These are phyloP conservation scores for Dendrobium officinale DNA, from an alignment of 106 monocot species.

Conservation along the genomic window DNA sequence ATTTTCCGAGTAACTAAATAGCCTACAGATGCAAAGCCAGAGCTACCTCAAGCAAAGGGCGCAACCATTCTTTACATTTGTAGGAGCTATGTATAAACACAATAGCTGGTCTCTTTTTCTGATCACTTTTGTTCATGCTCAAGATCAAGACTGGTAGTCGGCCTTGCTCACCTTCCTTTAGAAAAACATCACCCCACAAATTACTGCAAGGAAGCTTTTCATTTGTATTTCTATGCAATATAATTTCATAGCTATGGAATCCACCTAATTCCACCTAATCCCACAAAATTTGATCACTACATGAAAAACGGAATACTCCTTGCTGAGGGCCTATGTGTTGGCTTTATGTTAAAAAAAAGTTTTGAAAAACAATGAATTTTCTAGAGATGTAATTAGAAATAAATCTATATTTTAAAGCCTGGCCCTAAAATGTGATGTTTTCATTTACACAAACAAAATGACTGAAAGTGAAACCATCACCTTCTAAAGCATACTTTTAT, in stretches of 20 bases:
- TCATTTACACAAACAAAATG: background rate
- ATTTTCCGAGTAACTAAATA: background rate
- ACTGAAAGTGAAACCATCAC: too few relatives aligned
- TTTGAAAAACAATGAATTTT: background rate
- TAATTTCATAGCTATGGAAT: background rate
- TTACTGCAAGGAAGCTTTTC: background rate
- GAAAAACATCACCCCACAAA: background rate
- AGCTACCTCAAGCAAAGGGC: conserved; percentile 85
- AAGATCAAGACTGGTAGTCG: conserved; percentile 74
- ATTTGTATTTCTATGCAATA: background rate
- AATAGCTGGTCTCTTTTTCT: conserved; percentile 63
- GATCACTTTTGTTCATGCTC: conserved; percentile 41
- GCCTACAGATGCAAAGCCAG: background rate
- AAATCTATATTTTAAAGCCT: background rate
- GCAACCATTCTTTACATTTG: conserved; percentile 91
- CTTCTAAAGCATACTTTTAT: background rate
- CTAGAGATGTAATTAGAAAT: background rate
- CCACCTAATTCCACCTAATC: too few relatives aligned
- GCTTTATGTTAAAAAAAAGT: background rate
- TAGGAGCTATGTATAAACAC: conserved; percentile 92
- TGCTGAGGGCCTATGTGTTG: background rate
- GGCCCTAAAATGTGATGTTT: background rate
- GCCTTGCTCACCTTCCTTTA: conserved; percentile 82
- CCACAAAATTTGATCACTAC: background rate
- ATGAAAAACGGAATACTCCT: background rate